phyloP scores from a whole-genome alignment of 306 rosid genomes.

The Corylus avellana region DNA sequence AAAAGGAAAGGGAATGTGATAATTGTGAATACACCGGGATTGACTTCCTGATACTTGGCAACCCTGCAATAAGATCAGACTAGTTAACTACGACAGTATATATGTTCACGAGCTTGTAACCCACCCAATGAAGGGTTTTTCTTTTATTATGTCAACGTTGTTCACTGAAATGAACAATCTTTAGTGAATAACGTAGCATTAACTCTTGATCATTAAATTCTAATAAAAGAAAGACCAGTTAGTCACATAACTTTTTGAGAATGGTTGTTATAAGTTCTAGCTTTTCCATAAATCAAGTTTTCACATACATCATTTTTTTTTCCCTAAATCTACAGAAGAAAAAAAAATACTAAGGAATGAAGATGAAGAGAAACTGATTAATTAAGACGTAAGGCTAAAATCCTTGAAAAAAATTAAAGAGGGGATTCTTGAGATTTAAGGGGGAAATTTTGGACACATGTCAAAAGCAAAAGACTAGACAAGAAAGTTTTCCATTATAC shows the following conservation, averaged over 20 bases:
- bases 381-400: neutral
- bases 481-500: neutral
- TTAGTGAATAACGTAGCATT: neutral
- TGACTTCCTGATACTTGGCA: slow-evolving; percentile 78
- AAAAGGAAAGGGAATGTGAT: slow-evolving; percentile 85
- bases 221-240: neutral
- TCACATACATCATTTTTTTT: neutral
- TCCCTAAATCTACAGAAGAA: neutral
- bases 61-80: slow-evolving; percentile 41
- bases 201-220: neutral
- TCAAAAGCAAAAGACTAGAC: neutral
- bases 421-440: neutral
- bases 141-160: neutral
- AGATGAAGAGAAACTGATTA: neutral
- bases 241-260: neutral
- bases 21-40: slow-evolving; percentile 75
- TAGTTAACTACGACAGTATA: neutral
- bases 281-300: neutral
- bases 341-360: neutral
- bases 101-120: neutral
- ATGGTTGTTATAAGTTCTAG: neutral
- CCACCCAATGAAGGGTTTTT: neutral
- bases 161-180: neutral
- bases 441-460: neutral
- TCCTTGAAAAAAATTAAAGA: neutral